Conservation (phyloP, 2,329 filamentous ascomycete genomes). For the Coleophoma crateriformis region DNA sequence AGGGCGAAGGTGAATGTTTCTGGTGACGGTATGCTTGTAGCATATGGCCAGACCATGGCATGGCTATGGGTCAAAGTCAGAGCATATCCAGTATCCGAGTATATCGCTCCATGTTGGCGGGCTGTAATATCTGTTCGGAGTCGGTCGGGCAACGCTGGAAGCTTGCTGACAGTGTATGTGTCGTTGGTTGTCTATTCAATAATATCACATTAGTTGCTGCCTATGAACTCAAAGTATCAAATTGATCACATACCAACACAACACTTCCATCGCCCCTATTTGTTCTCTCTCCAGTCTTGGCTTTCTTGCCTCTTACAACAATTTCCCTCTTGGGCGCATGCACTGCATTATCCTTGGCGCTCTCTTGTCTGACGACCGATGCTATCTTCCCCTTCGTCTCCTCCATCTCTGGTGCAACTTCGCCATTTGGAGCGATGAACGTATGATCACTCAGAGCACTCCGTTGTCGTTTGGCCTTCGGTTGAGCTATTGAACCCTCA, state of each 20-base stretch:
- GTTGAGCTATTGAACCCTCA: conserved; percentile 47
- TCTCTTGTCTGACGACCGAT: conserved; percentile 31
- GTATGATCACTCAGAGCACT: conserved; percentile 52
- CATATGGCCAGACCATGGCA: conserved; percentile 89
- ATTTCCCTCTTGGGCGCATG: conserved; percentile 38
- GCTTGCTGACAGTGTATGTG: conserved; percentile 79
- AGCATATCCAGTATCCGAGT: conserved; percentile 65
- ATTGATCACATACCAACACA: conserved; percentile 44
- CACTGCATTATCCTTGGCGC: conserved; percentile 10
- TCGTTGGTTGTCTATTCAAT: conserved; percentile 67
- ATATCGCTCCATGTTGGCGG: conserved; percentile 60
- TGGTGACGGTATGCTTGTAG: conserved; percentile 58
- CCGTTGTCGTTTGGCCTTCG: conserved; percentile 59
- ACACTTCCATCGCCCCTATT: conserved; percentile 67
- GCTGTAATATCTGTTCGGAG: conserved; percentile 60
- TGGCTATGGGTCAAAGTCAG: conserved; percentile 75
- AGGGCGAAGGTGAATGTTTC: conserved; percentile 78
- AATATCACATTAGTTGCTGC: not conserved
- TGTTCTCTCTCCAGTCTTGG: conserved; percentile 55
- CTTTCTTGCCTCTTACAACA: conserved; percentile 56
- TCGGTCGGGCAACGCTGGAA: conserved; percentile 75
- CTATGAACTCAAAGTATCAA: conserved; percentile 2
- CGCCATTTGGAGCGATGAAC: conserved; percentile 41
- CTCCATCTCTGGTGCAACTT: conserved; percentile 44
- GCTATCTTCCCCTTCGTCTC: conserved; percentile 48